Base-by-base conservation (phyloP, 202 grass and related monocot species). In the Tripidium arundinaceum region DNA sequence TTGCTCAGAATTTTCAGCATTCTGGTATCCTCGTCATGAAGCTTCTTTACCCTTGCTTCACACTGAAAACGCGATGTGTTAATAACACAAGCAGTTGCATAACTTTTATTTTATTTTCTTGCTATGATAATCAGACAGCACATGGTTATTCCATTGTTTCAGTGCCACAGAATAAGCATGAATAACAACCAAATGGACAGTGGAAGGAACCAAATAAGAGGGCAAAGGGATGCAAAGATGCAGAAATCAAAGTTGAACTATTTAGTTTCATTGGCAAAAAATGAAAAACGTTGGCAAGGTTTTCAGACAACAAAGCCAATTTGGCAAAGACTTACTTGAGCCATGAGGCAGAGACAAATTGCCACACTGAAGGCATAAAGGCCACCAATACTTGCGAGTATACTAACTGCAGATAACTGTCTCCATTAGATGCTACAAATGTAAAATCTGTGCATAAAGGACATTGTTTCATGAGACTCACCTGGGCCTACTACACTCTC, bases 321-420 rank as follows among this genome's bases (percentile, higher is more conserved):
- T 65, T 70, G 37, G 19, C 11, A 3, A 58, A 34, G 45, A 93
- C 91, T 87, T 94, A 97, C 94, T 90, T 92, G 94, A 70, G 82
- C 21, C 89, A 94, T 83, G 36, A 94, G 62, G 60, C 83, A 98
- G 49, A 98, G 84, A 80, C 94, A 98, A 79, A 98, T 79, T 61
- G 72, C 86, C 65, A 98, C 31, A 66, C 87, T 90, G 83, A 98
- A 87, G 62, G 89, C 86, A 89, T 93, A 98, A 78, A 98, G 84
- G 45, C 95, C 95, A 64, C 95, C 95, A 79, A 93, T 87, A 70
- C 87, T 94, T 0, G 95, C 95, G 66, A 98, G 69, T 81, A 98
- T 62, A 47, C 86, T 89, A 75, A 98, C 95, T 98, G 95, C 86
- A 89, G 3, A 61, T 65, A 81, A 83, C 22, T 38, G 68, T 67